These are phyloP conservation scores for Vanilla planifolia DNA, from an alignment of 106 monocot species.

Conservation along the genomic window DNA sequence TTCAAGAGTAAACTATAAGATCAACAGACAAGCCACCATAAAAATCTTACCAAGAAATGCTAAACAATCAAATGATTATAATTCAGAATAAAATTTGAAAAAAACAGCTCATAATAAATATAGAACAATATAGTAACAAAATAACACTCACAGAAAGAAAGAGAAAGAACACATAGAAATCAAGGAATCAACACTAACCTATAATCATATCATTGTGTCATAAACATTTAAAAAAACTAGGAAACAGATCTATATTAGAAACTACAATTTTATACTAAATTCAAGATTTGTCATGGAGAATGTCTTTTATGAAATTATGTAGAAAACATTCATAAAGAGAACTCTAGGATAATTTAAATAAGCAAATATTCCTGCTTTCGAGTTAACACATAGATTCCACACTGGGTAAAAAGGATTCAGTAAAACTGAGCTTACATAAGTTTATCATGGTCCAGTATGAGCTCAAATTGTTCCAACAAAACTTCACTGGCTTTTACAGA, in stretches of 20 bases:
- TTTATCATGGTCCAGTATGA: slow-evolving; percentile 5
- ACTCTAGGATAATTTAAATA: neutral
- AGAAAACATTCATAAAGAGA: neutral
- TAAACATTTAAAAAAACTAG: too few species aligned
- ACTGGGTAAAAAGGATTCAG: neutral
- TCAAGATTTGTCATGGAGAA: too few species aligned
- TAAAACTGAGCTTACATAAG: slow-evolving; percentile 4
- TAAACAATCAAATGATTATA: too few species aligned
- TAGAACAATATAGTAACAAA: neutral
- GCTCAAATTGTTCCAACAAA: slow-evolving; percentile 7
- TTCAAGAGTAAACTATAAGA: slow-evolving; percentile 3
- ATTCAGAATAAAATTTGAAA: too few species aligned
- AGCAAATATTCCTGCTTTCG: neutral
- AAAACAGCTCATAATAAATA: neutral
- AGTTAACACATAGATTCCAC: neutral
- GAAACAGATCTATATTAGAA: neutral
- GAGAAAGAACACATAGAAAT: neutral
- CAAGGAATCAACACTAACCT: too few species aligned
- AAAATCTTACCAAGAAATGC: neutral
- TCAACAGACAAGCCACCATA: neutral
- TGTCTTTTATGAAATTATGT: neutral
- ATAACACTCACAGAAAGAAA: neutral
- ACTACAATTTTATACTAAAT: too few species aligned
- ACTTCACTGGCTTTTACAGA: neutral
- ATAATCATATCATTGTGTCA: too few species aligned